Evolutionary conservation across 768 basidiomycete species (phyloP).

Genomic region (Megacollybia marginata): DNA sequence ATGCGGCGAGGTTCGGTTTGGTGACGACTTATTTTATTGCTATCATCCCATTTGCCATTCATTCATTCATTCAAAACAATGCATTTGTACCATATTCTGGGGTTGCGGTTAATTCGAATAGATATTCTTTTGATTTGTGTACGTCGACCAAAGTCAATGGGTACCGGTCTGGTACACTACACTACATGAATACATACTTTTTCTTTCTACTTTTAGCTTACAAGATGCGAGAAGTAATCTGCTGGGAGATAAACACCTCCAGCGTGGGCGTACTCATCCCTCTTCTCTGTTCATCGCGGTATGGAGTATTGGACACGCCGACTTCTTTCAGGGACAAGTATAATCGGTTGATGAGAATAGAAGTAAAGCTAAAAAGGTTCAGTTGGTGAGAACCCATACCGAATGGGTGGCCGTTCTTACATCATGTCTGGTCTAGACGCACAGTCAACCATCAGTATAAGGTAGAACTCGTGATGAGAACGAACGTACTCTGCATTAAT

Average conservation of each 20-base stretch:
- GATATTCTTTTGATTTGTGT: no score
- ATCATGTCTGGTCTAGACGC: not conserved
- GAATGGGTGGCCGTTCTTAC: not conserved
- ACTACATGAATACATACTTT: not conserved
- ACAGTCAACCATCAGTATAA: not conserved
- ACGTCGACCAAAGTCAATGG: no score
- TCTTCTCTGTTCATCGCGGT: not conserved
- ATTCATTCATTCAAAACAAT: no score
- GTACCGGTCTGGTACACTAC: no score
- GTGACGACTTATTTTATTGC: no score
- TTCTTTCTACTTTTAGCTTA: not conserved
- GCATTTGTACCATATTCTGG: no score
- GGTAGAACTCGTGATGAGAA: not conserved
- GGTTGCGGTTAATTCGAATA: no score
- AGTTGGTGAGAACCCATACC: not conserved
- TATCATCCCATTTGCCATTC: no score
- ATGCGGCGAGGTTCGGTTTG: no score
- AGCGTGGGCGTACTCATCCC: not conserved
- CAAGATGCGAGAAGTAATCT: not conserved
- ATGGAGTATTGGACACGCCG: not conserved
- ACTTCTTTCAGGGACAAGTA: constrained; percentile 13
- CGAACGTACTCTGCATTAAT: not conserved
- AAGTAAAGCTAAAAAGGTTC: constrained; percentile 8
- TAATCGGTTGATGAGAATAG: constrained; percentile 13
- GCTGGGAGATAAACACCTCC: not conserved